Evolutionary conservation across 2,329 filamentous ascomycete genomes (phyloP), one percentile per base, ranked within the genome.

Genomic region (Colletotrichum shisoi): DNA sequence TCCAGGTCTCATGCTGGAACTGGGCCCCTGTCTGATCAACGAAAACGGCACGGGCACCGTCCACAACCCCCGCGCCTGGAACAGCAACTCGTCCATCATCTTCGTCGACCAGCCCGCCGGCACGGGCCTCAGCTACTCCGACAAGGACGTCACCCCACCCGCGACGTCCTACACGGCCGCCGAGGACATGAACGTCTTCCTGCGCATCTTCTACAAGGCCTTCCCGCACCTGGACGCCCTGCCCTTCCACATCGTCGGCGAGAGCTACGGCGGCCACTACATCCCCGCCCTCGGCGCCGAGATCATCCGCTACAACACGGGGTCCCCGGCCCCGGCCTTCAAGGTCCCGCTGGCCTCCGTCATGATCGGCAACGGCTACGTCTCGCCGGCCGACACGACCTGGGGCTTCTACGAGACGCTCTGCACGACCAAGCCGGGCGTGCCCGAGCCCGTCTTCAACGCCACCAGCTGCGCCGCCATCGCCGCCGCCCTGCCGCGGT

Each of bases 91-190:
- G 1, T 72, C 71, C 3, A 74, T 87, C 65, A 70, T 82, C 21
- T 82, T 80, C 63, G 74, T 82, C 63, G 79, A 81, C 72, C 79
- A 81, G 73, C 85, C 85, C 19, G 85, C 86, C 57, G 86, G 89
- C 73, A 83, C 88, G 17, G 83, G 83, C n/a, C 83, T 87, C 68
- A 87, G 85, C 2, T 84, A 82, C 70, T 54, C 69, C 2, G 67
- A 70, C 5, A 61, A 68, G 4, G 70, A 67, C 46, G 63, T 66
- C 13, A 62, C 70, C 1, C 19, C 78, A 1, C 77, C 80, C 2
- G 71, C 69, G 2, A 76, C 75, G 5, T 83, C 82, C 13, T 77
- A 79, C 40, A 77, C 79, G 1, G 80, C 79, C 13, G 81, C 81
- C 1, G 74, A 77, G 51, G 83, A 85, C 71, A 81, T 84, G 76